Evolutionary conservation across 805 yeast genomes (phyloP).

Genomic region (Candida arabinofermentans): DNA sequence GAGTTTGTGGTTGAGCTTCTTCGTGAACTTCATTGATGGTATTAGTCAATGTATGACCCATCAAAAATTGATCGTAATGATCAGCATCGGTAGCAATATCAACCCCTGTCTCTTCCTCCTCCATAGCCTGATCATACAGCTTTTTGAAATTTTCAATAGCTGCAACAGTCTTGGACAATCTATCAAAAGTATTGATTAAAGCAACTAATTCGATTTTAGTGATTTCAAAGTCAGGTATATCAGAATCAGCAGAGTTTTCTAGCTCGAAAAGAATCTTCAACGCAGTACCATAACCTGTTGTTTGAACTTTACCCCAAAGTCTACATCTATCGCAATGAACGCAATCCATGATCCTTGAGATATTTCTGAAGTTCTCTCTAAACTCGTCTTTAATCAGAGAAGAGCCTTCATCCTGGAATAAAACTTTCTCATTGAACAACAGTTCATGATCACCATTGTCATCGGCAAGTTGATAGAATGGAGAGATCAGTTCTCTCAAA

Average conservation of each 20-base stretch:
- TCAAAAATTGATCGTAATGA: neutral
- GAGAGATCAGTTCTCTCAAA: slow-evolving; percentile 31
- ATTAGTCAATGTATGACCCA: slow-evolving; percentile 1
- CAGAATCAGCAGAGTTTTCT: slow-evolving; percentile 40
- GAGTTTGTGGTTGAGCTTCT: slow-evolving; percentile 1
- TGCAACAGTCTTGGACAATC: slow-evolving; percentile 79
- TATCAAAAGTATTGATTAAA: slow-evolving; percentile 85
- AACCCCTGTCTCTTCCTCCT: slow-evolving; percentile 24
- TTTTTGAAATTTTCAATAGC: slow-evolving; percentile 69
- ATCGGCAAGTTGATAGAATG: slow-evolving; percentile 24
- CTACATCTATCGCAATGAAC: slow-evolving; percentile 98
- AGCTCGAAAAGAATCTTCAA: slow-evolving; percentile 83
- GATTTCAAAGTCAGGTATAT: slow-evolving; percentile 35
- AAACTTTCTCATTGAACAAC: slow-evolving; percentile 42
- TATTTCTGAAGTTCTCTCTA: slow-evolving; percentile 79
- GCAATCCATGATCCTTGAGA: slow-evolving; percentile 93
- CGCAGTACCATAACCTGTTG: slow-evolving; percentile 97
- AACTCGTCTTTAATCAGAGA: slow-evolving; percentile 78
- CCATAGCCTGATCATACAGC: slow-evolving; percentile 39
- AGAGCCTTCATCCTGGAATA: slow-evolving; percentile 42
- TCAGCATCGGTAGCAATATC: slow-evolving; percentile 5
- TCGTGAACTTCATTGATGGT: slow-evolving; percentile 1
- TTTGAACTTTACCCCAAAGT: slow-evolving; percentile 97
- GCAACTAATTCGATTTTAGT: slow-evolving; percentile 82
- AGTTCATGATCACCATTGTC: slow-evolving; percentile 15